Evolutionary conservation across 805 yeast genomes (phyloP).

Genomic region (Clavispora carvajalis): DNA sequence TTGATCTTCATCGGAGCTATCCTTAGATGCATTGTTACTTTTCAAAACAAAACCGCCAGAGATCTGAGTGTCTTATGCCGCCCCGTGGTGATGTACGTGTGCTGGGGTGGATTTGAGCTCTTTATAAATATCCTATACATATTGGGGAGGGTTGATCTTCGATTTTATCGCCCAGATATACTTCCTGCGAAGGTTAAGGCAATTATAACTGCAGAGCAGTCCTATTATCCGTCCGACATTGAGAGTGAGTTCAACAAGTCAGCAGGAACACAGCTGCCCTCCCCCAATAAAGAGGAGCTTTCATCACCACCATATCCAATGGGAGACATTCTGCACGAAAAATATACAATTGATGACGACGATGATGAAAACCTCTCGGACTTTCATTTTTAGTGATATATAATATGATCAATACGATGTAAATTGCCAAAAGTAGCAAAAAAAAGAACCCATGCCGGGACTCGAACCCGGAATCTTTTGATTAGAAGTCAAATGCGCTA

Average conservation of each 20-base stretch:
- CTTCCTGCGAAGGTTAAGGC: slow-evolving; percentile 36
- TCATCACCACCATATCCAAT: slow-evolving; percentile 14
- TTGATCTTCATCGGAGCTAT: slow-evolving; percentile 47
- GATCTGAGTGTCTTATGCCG: slow-evolving; percentile 17
- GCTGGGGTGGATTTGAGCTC: slow-evolving; percentile 66
- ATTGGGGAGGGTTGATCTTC: slow-evolving; percentile 62
- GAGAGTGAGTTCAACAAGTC: slow-evolving; percentile 16
- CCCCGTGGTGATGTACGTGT: slow-evolving; percentile 58
- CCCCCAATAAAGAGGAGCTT: slow-evolving; percentile 9
- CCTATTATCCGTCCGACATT: slow-evolving; percentile 27
- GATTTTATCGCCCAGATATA: slow-evolving; percentile 75
- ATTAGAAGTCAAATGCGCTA: slow-evolving; percentile 18
- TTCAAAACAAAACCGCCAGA: slow-evolving; percentile 25
- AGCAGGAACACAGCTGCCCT: neutral
- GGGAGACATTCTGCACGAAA: slow-evolving; percentile 11
- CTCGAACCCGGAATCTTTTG: slow-evolving; percentile 6
- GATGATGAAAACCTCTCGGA: slow-evolving; percentile 14
- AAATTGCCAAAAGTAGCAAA: neutral
- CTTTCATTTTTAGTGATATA: slow-evolving; percentile 11
- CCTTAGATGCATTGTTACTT: slow-evolving; percentile 45
- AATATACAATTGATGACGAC: slow-evolving; percentile 3
- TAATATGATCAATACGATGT: neutral
- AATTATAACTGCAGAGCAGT: slow-evolving; percentile 40
- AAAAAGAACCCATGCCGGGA: slow-evolving; percentile 2
- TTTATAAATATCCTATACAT: slow-evolving; percentile 53